phyloP scores from a whole-genome alignment of 1,139 yeast species.

The Schizosaccharomyces versatilis region DNA sequence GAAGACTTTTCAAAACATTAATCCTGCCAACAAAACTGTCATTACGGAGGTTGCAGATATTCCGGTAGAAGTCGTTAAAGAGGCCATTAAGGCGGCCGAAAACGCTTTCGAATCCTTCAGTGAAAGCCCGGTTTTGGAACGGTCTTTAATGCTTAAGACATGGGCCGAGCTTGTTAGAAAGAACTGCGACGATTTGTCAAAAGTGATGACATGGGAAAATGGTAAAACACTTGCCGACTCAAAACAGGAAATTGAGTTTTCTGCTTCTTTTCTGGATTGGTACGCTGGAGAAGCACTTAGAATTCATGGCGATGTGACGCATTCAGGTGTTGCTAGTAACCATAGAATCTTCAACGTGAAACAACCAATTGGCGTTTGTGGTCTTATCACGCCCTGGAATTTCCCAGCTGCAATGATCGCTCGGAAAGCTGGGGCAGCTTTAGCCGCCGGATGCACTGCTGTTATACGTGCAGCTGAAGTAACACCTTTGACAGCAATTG shows the following conservation, averaged over 20 bases:
- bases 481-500: conserved; percentile 72
- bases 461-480: conserved; percentile 79
- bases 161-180: conserved; percentile 41
- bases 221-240: conserved; percentile 68
- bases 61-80: not conserved
- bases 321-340: conserved; percentile 20
- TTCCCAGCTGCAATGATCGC: conserved; percentile 91
- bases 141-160: conserved; percentile 42
- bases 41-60: not conserved
- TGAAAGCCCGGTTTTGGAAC: conserved; percentile 37
- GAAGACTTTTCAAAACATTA: not conserved
- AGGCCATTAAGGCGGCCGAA: conserved; percentile 36
- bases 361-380: conserved; percentile 40
- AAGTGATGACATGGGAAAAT: conserved; percentile 52
- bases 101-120: conserved; percentile 38
- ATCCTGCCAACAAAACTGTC: not conserved
- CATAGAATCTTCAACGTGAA: conserved; percentile 14
- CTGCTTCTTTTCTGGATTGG: conserved; percentile 71
- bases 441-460: conserved; percentile 83
- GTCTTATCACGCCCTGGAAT: conserved; percentile 87
- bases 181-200: conserved; percentile 54
- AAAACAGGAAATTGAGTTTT: conserved; percentile 50
- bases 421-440: conserved; percentile 46
- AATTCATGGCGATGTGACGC: conserved; percentile 39
- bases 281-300: conserved; percentile 72